These are phyloP conservation scores for Thalia dealbata DNA, from an alignment of 176 grass and related monocot genomes.

Conservation along the genomic window DNA sequence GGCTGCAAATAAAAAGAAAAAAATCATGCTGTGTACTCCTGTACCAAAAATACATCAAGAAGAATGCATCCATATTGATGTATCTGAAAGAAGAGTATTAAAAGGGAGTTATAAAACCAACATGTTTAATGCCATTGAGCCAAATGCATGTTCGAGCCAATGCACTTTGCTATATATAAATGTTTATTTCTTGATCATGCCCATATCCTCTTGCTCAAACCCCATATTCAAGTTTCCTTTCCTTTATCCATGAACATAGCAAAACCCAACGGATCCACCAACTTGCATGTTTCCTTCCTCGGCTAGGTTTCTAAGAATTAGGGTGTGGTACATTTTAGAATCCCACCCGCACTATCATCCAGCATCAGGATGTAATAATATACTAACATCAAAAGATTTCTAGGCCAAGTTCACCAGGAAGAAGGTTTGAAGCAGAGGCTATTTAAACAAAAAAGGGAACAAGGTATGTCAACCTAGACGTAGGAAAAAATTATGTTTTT, in stretches of 20 bases:
- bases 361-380: not conserved
- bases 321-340: not conserved
- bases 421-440: not conserved
- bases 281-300: not conserved
- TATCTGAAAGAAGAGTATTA: no score
- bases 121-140: no score
- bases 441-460: not conserved
- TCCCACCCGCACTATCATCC: not conserved
- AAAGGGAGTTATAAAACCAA: no score
- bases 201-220: no score
- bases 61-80: not conserved
- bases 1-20: slow-evolving; percentile 31
- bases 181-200: no score
- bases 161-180: no score
- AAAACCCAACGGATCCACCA: not conserved
- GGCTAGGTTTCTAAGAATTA: not conserved
- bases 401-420: not conserved
- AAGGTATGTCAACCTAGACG: not conserved
- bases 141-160: no score
- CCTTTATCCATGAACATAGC: not conserved
- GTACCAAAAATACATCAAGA: not conserved
- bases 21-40: not conserved
- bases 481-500: not conserved
- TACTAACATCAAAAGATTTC: not conserved
- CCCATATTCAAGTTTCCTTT: no score